phyloP scores from a whole-genome alignment of 352 stramenopile genomes.

The Lagenidium sp. region DNA sequence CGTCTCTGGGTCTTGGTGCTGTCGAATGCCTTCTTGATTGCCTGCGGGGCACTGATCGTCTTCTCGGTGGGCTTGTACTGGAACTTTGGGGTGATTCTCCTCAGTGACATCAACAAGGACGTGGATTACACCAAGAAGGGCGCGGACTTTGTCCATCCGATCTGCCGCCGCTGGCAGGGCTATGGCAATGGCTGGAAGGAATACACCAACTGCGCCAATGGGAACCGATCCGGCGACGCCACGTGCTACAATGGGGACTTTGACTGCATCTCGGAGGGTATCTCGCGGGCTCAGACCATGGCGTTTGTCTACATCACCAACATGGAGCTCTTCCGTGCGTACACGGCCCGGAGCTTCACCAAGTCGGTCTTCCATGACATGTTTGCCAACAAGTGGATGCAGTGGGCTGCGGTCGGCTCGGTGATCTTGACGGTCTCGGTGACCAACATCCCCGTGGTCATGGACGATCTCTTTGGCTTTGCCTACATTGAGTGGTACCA shows the following conservation, averaged over 20 bases:
- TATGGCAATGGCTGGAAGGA: constrained; percentile 29
- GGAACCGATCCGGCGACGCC: constrained; percentile 27
- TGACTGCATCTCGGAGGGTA: constrained; percentile 53
- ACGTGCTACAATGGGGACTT: constrained; percentile 42
- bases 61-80: constrained; percentile 56
- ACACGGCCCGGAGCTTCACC: constrained; percentile 69
- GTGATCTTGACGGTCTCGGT: constrained; percentile 49
- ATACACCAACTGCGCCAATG: constrained; percentile 41
- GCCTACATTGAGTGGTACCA: constrained; percentile 62
- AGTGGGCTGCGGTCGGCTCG: constrained; percentile 52
- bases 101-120: constrained; percentile 36
- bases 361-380: constrained; percentile 64
- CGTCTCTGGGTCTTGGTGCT: constrained; percentile 61
- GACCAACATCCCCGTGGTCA: constrained; percentile 60
- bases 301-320: constrained; percentile 72
- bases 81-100: constrained; percentile 56
- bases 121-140: constrained; percentile 29
- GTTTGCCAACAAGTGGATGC: constrained; percentile 77
- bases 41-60: constrained; percentile 38
- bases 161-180: constrained; percentile 50
- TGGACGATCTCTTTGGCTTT: constrained; percentile 62
- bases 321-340: constrained; percentile 66
- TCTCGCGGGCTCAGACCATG: constrained; percentile 61
- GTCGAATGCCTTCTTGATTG: constrained; percentile 57
- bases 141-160: constrained; percentile 29